phyloP scores from a whole-genome alignment of 2,329 filamentous ascomycete species.

The Leptographium procerum region DNA sequence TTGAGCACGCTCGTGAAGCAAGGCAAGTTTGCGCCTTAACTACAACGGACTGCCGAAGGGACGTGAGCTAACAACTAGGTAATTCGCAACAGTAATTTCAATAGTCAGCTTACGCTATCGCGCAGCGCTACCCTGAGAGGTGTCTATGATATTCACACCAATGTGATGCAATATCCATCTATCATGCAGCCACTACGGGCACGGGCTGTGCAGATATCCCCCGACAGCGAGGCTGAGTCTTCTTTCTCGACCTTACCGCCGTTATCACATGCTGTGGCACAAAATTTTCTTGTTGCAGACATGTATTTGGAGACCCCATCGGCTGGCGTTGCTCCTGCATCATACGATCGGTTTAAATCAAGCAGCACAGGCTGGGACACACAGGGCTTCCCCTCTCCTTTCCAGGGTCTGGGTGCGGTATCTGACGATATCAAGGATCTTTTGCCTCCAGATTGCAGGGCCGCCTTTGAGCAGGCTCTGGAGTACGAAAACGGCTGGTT shows the following conservation, averaged over 20 bases:
- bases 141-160: conserved; percentile 90
- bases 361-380: conserved; percentile 21
- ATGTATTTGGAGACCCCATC: conserved; percentile 40
- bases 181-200: conserved; percentile 84
- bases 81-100: conserved; percentile 64
- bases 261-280: conserved; percentile 35
- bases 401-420: conserved; percentile 52
- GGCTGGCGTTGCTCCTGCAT: conserved; percentile 31
- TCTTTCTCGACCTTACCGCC: conserved; percentile 31
- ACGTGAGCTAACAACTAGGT: not conserved
- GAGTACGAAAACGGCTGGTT: conserved; percentile 61
- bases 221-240: conserved; percentile 17
- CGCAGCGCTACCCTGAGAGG: conserved; percentile 62
- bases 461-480: conserved; percentile 59
- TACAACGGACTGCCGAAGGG: not conserved
- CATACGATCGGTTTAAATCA: conserved; percentile 30
- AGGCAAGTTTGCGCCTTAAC: conserved; percentile 45
- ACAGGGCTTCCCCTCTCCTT: conserved; percentile 36
- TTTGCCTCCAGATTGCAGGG: conserved; percentile 58
- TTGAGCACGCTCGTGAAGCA: conserved; percentile 84
- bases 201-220: conserved; percentile 61
- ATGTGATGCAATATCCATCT: conserved; percentile 75
- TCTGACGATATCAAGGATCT: conserved; percentile 53
- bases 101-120: conserved; percentile 57
- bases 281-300: conserved; percentile 47